Evolutionary conservation across 805 yeast species (phyloP).

Genomic region (Scheffersomyces amazonensis): DNA sequence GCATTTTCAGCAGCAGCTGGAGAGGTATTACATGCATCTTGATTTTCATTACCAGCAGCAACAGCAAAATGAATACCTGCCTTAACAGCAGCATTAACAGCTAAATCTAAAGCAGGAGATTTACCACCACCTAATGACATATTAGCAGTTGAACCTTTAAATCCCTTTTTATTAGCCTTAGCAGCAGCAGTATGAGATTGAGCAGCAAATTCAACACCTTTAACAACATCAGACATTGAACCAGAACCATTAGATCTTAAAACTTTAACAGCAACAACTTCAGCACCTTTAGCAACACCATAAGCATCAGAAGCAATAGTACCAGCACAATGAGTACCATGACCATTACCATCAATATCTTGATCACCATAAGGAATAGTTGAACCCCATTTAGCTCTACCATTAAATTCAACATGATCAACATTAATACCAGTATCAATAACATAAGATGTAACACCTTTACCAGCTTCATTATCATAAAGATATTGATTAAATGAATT

Average conservation of each 20-base stretch:
- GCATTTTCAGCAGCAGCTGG: slow-evolving; percentile 87
- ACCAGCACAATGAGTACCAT: slow-evolving; percentile 98
- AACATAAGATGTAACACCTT: slow-evolving; percentile 82
- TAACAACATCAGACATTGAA: slow-evolving; percentile 76
- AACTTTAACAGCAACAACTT: slow-evolving; percentile 80
- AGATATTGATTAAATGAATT: slow-evolving; percentile 72
- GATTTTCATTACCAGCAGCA: slow-evolving; percentile 94
- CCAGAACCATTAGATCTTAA: slow-evolving; percentile 82
- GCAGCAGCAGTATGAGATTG: slow-evolving; percentile 59
- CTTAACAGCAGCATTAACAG: slow-evolving; percentile 84
- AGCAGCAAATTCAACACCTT: slow-evolving; percentile 84
- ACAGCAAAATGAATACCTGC: slow-evolving; percentile 92
- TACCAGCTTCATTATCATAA: slow-evolving; percentile 71
- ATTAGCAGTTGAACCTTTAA: slow-evolving; percentile 85
- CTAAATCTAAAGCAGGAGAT: slow-evolving; percentile 81
- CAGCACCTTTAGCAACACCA: slow-evolving; percentile 83
- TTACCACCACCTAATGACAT: slow-evolving; percentile 95
- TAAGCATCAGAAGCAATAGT: slow-evolving; percentile 77
- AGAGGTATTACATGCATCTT: slow-evolving; percentile 88
- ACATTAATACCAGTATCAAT: slow-evolving; percentile 87
- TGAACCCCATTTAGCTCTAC: slow-evolving; percentile 84
- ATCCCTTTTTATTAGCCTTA: slow-evolving; percentile 55
- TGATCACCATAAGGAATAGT: slow-evolving; percentile 72
- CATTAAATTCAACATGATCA: slow-evolving; percentile 73
- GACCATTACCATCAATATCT: slow-evolving; percentile 84